Evolutionary conservation across 2,329 filamentous ascomycete genomes (phyloP), one percentile per base, ranked within the genome.

Genomic region (Neoarthrinium moseri): DNA sequence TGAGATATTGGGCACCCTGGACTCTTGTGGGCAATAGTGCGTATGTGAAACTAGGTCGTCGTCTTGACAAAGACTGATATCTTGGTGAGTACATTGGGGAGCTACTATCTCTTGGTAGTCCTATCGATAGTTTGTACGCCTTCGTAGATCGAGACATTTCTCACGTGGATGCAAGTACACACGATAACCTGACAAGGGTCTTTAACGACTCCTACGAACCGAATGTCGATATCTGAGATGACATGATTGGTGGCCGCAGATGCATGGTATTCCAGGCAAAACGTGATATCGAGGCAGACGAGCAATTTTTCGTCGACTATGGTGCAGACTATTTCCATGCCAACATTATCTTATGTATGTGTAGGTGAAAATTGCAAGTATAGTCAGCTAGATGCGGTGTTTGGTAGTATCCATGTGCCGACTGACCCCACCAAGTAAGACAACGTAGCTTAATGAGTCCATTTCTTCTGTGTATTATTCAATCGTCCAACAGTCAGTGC

Each of bases 241-340:
- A 42, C 26, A 10, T 32, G 13, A n/a, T 42, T 3, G 39, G 27
- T 27, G 39, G 39, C 5, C 4, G 39, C 10, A 17, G 20, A 20
- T 15, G 15, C 15, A n/a, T 42, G 11, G 39, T 17, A 12, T 42
- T 42, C 18, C 39, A 30, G 24, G 27, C 27, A 6, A 17, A 20
- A 3, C 11, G 27, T 7, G 18, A 42, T 18, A 42, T 42, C 21
- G 5, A 33, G 8, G 39, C 7, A 18, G 15, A 15, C 20, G 27
- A 42, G 20, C 26, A 42, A 27, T 13, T 42, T 27, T 20, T 42
- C 5, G 21, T 42, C 11, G 21, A 42, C 15, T 42, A 42, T 33
- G 27, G 27, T 3, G 17, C 26, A 10, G 27, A 33, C 5, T 42
- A 42, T 17, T 42, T 42, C 21, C 12, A 8, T 2, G 27, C 23